Evolutionary conservation across 495 filamentous ascomycete genomes (phyloP).

Genomic region (Penicillium desertorum): DNA sequence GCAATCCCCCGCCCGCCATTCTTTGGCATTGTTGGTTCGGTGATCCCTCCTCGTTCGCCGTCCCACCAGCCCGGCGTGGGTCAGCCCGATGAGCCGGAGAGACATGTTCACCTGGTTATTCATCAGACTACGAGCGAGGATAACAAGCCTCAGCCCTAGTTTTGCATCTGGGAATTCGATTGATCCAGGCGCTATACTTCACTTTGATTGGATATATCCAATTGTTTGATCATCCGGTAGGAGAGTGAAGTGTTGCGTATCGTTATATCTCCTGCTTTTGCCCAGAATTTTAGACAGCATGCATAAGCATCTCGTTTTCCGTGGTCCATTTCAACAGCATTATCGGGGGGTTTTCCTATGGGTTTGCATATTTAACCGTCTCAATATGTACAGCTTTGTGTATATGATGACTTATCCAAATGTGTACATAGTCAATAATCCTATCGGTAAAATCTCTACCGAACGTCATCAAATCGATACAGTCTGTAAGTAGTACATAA

Average conservation of each 20-base stretch:
- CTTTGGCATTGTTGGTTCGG: constrained; percentile 53
- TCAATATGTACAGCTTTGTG: not conserved
- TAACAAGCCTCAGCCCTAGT: not conserved
- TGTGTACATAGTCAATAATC: not conserved
- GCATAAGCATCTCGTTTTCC: not conserved
- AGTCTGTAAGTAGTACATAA: too few relatives aligned
- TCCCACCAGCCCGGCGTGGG: constrained; percentile 27
- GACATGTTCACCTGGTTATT: constrained; percentile 34
- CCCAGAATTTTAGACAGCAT: not conserved
- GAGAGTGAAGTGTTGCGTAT: not conserved
- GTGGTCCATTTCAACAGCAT: not conserved
- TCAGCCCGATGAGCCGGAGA: constrained; percentile 33
- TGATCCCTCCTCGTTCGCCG: constrained; percentile 35
- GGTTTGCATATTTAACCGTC: not conserved
- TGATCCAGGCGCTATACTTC: not conserved
- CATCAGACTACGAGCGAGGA: constrained; percentile 9
- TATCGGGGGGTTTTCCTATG: not conserved
- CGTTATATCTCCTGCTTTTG: not conserved
- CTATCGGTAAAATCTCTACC: not conserved
- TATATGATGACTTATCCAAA: not conserved
- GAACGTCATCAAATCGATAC: not conserved
- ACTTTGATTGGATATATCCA: not conserved
- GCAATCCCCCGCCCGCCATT: constrained; percentile 41
- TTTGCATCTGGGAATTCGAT: not conserved
- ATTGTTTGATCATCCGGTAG: not conserved